phyloP scores from a whole-genome alignment of 805 yeast genomes.

The Phaffomyces opuntiae region DNA sequence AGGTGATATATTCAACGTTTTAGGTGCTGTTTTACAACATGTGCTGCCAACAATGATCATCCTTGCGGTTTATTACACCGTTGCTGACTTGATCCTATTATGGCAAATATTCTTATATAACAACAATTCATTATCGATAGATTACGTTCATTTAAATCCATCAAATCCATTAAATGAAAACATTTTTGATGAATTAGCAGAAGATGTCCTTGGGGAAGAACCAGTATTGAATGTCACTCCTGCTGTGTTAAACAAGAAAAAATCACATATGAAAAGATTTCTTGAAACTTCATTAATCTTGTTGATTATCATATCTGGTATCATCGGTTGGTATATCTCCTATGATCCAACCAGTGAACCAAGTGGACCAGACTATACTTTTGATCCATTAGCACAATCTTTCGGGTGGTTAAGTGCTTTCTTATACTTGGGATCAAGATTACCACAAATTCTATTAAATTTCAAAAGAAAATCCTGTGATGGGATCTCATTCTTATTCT shows the following conservation, averaged over 20 bases:
- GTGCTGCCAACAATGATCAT: conserved; percentile 92
- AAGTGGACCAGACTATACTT: conserved; percentile 41
- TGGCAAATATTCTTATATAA: conserved; percentile 83
- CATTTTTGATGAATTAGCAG: conserved; percentile 56
- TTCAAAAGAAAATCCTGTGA: conserved; percentile 87
- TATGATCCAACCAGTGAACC: conserved; percentile 33
- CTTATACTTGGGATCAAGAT: conserved; percentile 76
- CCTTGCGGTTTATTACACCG: conserved; percentile 85
- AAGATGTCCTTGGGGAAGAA: conserved; percentile 30
- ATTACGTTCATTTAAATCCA: conserved; percentile 76
- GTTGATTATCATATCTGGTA: conserved; percentile 66
- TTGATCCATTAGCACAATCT: conserved; percentile 74
- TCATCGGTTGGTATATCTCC: conserved; percentile 81
- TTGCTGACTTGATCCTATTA: conserved; percentile 80
- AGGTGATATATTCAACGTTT: conserved; percentile 89
- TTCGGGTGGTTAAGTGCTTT: conserved; percentile 78
- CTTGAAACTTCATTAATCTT: conserved; percentile 45
- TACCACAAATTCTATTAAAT: conserved; percentile 88
- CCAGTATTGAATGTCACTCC: not conserved
- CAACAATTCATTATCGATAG: conserved; percentile 34
- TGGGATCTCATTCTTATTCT: conserved; percentile 89
- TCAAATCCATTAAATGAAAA: conserved; percentile 78
- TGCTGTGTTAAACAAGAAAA: conserved; percentile 5
- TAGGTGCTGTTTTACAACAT: conserved; percentile 86
- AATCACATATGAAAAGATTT: conserved; percentile 17